Evolutionary conservation across 1,139 yeast species (phyloP), one percentile per base, ranked within the genome.

Genomic region (Pichia sp.): DNA sequence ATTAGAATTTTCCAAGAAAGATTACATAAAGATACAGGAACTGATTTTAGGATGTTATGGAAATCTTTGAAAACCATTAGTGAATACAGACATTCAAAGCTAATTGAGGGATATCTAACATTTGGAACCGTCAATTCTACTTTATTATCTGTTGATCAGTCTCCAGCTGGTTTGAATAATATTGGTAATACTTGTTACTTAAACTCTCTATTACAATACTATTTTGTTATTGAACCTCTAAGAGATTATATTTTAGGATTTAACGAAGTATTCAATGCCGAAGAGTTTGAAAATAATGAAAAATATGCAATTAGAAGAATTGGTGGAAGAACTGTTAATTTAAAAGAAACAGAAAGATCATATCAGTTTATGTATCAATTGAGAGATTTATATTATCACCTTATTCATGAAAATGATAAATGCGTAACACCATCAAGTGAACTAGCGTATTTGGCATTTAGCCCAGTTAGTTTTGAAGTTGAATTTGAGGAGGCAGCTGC

Each of bases 171-270:
- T 0, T 70, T 91, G 56, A 86, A 83, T 60, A 91, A 91, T 56
- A 88, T 88, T 51, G 97, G 98, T 26, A 91, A 91, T 57, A 89
- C 98, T 0, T 91, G 98, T 61, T 91, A 91, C 53, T 69, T 91
- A 57, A 91, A 91, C 57, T 88, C 96, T 0, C 68, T 91, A 40
- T 65, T 91, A 26, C 98, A 91, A 57, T 91, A 82, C 55, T 89
- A 87, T 59, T 91, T 87, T 62, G 83, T 89, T 10, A 78, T 91
- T 38, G 76, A 77, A 41, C 96, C 96, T 0, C 66, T 91, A 35
- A 70, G 97, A 45, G 78, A 82, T 1, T 72, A 76, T 48, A 72
- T 87, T 15, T 56, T 84, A 40, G 56, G 66, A 1, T 87, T 82
- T 49, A 69, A 70, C 35, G 41, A 57, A 23, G 46, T 49, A 9